Evolutionary conservation across 495 filamentous ascomycete genomes (phyloP), one percentile per base, ranked within the genome.

Genomic region (Trichoderma asperelloides): DNA sequence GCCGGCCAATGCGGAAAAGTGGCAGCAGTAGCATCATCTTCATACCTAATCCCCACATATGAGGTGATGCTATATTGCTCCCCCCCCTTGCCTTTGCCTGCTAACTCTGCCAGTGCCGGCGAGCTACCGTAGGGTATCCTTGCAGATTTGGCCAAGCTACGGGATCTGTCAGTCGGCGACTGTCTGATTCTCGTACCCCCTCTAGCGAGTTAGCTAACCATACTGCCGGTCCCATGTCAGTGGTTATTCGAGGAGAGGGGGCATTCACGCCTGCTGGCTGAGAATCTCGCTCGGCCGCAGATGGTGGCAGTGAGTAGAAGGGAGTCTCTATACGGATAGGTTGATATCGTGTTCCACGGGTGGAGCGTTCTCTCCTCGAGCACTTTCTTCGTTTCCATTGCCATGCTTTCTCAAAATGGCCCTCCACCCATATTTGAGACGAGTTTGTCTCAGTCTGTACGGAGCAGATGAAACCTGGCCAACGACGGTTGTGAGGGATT

Each of bases 381-480:
- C 55, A 25, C 55, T 33, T 28, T 11, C 55, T 60, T 60, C n/a
- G 27, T 60, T 60, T 30, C 13, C 55, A 30, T 30, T 60, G 55
- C 55, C 55, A 60, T 60, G 55, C 18, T 60, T 27, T 18, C 40
- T 47, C 64, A 23, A 65, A 30, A 45, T 8, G 64, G 64, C 64
- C 64, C 64, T 25, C 40, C 40, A 40, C 40, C 40, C 64, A 47
- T 45, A 21, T 47, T 18, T n/a, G 40, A 47, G 64, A 40, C 40
- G 40, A 65, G 9, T 39, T 28, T 65, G 64, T 65, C 64, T 65
- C 64, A 65, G 37, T 8, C 64, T 30, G 39, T 51, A 51, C n/a
- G 47, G 47, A 51, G 47, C 55, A 47, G 64, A 65, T 65, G 64
- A 65, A 65, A 65, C 64, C 25, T n/a, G 47, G 40, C 64, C 64